These are phyloP conservation scores for Fusarium illudens DNA, from an alignment of 2,329 filamentous ascomycete species.

Conservation along the genomic window DNA sequence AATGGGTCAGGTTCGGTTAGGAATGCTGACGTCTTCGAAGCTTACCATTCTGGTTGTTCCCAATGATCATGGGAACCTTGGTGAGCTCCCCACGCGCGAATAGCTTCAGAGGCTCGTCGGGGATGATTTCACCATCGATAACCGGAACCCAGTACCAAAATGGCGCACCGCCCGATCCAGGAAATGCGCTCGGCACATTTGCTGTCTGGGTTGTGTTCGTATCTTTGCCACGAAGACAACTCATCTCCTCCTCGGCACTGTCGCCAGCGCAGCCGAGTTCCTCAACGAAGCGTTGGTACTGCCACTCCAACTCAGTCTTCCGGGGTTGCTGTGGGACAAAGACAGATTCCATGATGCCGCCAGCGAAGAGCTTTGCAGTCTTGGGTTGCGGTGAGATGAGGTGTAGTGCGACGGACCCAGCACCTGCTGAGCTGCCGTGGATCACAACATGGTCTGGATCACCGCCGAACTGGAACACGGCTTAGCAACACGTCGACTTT, in stretches of 20 bases:
- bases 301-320: constrained; percentile 52
- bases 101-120: constrained; percentile 49
- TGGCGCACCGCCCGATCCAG: constrained; percentile 43
- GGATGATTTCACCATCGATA: constrained; percentile 54
- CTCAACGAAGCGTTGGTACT: constrained; percentile 49
- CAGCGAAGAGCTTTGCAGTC: constrained; percentile 56
- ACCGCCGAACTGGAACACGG: constrained; percentile 59
- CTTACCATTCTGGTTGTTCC: constrained; percentile 51
- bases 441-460: constrained; percentile 67
- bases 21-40: background rate
- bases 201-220: constrained; percentile 49
- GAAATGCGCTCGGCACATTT: constrained; percentile 51
- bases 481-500: background rate
- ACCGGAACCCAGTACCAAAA: constrained; percentile 58
- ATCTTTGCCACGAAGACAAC: constrained; percentile 50
- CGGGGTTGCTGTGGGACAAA: constrained; percentile 37
- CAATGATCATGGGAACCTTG: constrained; percentile 52
- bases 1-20: constrained; percentile 29
- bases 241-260: constrained; percentile 41
- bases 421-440: constrained; percentile 68
- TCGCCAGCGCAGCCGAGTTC: constrained; percentile 45
- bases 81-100: constrained; percentile 49
- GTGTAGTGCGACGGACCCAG: constrained; percentile 65
- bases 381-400: constrained; percentile 55
- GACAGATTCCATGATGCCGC: constrained; percentile 54